Base-by-base conservation (phyloP, 495 filamentous ascomycete genomes). In the Podospora pseudocomata region DNA sequence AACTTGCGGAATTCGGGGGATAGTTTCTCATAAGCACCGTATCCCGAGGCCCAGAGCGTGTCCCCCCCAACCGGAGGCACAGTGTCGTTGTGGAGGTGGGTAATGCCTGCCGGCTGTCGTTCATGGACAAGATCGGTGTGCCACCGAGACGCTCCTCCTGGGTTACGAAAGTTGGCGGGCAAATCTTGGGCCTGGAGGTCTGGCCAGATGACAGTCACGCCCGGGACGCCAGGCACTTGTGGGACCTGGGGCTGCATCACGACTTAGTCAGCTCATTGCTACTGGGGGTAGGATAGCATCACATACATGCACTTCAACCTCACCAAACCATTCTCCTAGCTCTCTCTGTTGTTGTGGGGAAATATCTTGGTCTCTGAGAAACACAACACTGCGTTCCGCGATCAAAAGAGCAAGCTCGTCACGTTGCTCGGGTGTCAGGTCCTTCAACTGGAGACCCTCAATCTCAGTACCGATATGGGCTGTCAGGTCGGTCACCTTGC, bases 311-410 rank as follows among this genome's bases (percentile, higher is more conserved):
- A 91, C 74, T 68, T 92, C 89, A 55, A 90, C 76, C 67, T 89
- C 86, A 0, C 90, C 89, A 72, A 81, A 91, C 68, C 84, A 84
- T 72, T 91, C 85, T 0, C 88, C 89, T 13, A 92, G 76, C 18
- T 80, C 82, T 63, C 88, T 88, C 70, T 92, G 89, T 71, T 92
- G 82, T 70, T 91, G 87, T 1, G 90, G 89, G 6, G 83, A 81
- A 57, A 93, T 79, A 65, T 91, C 88, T 71, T 93, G 90, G 68
- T 91, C 82, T 5, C 90, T 82, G 80, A 92, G 90, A 76, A 93
- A 92, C 39, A 92, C 90, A 13, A 93, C 89, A 65, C 88, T 89
- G 32, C 90, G 79, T 75, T 91, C 89, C 3, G 90, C 89, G 68
- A 92, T 88, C 64, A 92, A 75, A 30, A 92, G 78, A 0, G 85